Conservation (phyloP, 257 asterid species). For the Nicotiana sylvestris region DNA sequence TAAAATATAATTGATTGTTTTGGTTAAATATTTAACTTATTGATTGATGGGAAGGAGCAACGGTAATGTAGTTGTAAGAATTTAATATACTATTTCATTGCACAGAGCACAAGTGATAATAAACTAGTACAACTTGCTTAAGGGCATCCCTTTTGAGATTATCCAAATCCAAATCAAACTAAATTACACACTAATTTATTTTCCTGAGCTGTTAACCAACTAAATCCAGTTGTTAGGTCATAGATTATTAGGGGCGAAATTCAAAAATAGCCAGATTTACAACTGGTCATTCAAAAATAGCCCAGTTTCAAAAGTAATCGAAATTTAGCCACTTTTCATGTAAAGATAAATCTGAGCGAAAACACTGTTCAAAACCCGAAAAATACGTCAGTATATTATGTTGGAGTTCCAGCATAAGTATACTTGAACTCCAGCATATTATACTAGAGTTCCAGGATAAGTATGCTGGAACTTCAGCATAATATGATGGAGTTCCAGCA, state of each 20-base stretch:
- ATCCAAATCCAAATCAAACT: slow-evolving; percentile 12
- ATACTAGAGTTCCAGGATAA: too few relatives aligned
- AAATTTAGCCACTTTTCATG: too few relatives aligned
- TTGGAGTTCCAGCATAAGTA: too few relatives aligned
- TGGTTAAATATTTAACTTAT: not conserved
- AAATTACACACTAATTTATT: not conserved
- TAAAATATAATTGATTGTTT: not conserved
- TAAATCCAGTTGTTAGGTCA: slow-evolving; percentile 17
- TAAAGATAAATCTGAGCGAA: too few relatives aligned
- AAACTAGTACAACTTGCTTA: slow-evolving; percentile 10
- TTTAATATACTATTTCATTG: slow-evolving; percentile 7
- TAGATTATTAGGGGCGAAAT: not conserved
- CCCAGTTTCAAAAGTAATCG: too few relatives aligned
- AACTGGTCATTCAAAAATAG: too few relatives aligned
- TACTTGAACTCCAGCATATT: too few relatives aligned
- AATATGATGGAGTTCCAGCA: too few relatives aligned
- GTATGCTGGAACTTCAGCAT: too few relatives aligned
- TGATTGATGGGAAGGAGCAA: not conserved
- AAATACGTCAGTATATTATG: too few relatives aligned
- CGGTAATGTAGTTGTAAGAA: not conserved
- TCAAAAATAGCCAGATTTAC: too few relatives aligned
- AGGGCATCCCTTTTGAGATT: not conserved
- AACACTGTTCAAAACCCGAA: too few relatives aligned
- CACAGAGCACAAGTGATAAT: slow-evolving; percentile 9
- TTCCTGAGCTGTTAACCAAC: not conserved